Evolutionary conservation across 2,329 filamentous ascomycete species (phyloP), one percentile per base, ranked within the genome.

Genomic region (Colletotrichum nymphaeae): DNA sequence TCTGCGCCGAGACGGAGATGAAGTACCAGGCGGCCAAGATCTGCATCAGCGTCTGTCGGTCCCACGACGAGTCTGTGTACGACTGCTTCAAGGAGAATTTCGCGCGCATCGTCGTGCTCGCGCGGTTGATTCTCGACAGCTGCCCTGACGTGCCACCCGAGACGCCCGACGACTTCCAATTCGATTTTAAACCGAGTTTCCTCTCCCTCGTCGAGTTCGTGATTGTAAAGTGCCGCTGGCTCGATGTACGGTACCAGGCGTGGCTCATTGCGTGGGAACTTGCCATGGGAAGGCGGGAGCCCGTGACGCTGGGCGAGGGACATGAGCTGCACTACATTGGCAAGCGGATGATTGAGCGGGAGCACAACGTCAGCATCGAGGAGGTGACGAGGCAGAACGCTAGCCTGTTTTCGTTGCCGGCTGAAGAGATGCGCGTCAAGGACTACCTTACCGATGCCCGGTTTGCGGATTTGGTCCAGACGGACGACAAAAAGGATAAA

Each of bases 191-290:
- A 28, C 63, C 65, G 32, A 72, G 72, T 49, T 74, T 72, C 63
- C 63, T 74, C 8, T 57, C 68, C 1, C n/a, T 74, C 0, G 53
- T 74, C 22, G 67, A 72, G 57, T 74, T 74, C 26, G 72, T 74
- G 16, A 63, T 72, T 24, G n/a, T 57, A 2, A 74, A 74, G 24
- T 74, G 72, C 69, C 72, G 72, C 12, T 74, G 72, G 70, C 70
- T 73, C 32, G 67, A 65, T 16, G 57, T 73, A 22, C 60, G 70
- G 11, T 70, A 73, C 16, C 67, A 70, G 30, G 70, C 70, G 26
- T 73, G 67, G 67, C 30, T 57, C 24, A 57, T 73, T 19, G 67
- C 65, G 26, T 30, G 67, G 32, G 24, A 60, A 24, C 70, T 73
- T 6, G 70, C 70, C 9, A 42, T 30, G 8, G 56, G 7, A 28